Percentiles rank a stretch among this genome's conserved stretches.
Evolutionary conservation across 2,329 filamentous ascomycete genomes (phyloP).

Genomic region (Metarhizium sp.): DNA sequence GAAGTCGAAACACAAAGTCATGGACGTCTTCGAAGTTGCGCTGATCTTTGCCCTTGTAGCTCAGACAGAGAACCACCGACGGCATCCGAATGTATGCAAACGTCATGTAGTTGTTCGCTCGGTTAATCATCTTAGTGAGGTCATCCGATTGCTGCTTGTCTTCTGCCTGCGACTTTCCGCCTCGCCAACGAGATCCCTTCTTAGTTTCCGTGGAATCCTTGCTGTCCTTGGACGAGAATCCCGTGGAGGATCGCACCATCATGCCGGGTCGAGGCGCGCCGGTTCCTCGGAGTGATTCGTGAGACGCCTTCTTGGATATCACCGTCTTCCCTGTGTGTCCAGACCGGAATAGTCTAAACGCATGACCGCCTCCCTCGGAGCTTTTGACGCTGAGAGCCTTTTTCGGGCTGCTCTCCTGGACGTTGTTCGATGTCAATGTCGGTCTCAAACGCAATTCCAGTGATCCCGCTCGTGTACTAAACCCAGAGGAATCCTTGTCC

Average conservation of each 20-base stretch:
- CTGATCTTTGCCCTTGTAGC: conserved; percentile 92
- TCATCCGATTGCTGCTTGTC: conserved; percentile 71
- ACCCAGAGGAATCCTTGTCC: conserved; percentile 38
- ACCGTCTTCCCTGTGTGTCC: conserved; percentile 31
- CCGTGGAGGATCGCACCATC: conserved; percentile 37
- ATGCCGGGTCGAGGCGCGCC: conserved; percentile 30
- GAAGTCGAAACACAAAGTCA: conserved; percentile 93
- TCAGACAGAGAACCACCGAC: conserved; percentile 88
- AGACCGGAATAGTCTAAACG: conserved; percentile 43
- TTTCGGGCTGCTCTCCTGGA: conserved; percentile 24
- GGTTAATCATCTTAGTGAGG: conserved; percentile 89
- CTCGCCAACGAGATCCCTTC: conserved; percentile 44
- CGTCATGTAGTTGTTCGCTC: conserved; percentile 96
- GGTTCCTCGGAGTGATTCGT: conserved; percentile 42
- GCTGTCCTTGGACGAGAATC: conserved; percentile 30
- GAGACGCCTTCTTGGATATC: conserved; percentile 42
- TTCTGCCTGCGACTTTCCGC: conserved; percentile 36
- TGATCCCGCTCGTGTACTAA: conserved; percentile 57
- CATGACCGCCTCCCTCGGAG: conserved; percentile 30
- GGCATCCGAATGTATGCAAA: conserved; percentile 92
- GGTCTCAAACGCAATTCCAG: conserved; percentile 77
- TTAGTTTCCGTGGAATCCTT: conserved; percentile 27
- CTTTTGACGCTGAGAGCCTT: conserved; percentile 42
- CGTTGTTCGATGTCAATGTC: conserved; percentile 57
- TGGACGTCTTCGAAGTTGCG: conserved; percentile 96